Percentiles rank a stretch among this genome's conserved stretches.
Conservation (phyloP, 148 eudicot genomes). For the Diospyros kaki region DNA sequence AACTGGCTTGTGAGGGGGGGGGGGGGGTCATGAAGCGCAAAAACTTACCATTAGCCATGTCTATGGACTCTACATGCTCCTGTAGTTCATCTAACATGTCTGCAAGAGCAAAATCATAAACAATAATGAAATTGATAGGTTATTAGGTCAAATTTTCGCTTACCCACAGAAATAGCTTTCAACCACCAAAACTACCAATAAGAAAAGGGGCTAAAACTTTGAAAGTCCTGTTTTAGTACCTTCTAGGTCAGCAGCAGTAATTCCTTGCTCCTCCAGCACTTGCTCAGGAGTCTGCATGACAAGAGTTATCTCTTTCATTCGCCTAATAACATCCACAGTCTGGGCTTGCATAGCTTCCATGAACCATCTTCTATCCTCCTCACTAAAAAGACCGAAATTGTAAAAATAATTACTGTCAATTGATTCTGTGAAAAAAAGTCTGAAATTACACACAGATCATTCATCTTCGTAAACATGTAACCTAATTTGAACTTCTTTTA, state of each 20-base stretch:
- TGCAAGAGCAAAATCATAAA: constrained; percentile 19
- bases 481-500: not conserved
- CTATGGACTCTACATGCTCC: constrained; percentile 97
- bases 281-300: constrained; percentile 94
- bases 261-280: constrained; percentile 81
- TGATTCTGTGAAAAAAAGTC: not conserved
- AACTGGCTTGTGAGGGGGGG: too few relatives aligned
- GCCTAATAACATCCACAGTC: constrained; percentile 67
- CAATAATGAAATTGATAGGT: not conserved
- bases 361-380: constrained; percentile 91
- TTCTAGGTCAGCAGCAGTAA: constrained; percentile 74
- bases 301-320: constrained; percentile 92
- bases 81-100: constrained; percentile 93
- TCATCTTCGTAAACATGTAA: not conserved
- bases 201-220: not conserved
- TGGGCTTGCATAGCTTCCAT: constrained; percentile 99
- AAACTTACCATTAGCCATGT: constrained; percentile 88
- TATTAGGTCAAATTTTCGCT: not conserved
- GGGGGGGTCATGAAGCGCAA: not conserved
- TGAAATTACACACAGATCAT: not conserved
- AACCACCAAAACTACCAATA: too few relatives aligned
- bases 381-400: constrained; percentile 32
- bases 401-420: not conserved
- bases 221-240: constrained; percentile 33
- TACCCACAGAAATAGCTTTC: not conserved